Conservation (phyloP, 352 stramenopile species). For the Globisporangium solare region DNA sequence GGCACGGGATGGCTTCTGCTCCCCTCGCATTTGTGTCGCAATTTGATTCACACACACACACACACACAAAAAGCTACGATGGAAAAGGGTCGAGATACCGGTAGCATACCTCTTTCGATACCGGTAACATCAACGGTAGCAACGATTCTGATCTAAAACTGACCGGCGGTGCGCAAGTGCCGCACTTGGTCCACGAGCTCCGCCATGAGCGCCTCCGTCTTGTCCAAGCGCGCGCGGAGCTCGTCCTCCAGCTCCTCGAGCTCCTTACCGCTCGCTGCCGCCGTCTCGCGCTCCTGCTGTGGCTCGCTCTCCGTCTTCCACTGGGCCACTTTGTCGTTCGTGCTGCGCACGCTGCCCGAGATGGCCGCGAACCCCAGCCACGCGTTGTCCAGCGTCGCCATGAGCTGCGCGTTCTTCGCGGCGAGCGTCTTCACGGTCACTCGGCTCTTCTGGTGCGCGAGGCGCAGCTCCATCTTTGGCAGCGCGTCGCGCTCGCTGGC, state of each 20-base stretch:
- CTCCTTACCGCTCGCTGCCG: constrained; percentile 1
- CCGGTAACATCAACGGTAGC: no score
- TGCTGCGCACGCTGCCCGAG: constrained; percentile 20
- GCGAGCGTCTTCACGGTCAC: constrained; percentile 8
- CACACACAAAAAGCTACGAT: no score
- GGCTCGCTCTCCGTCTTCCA: neutral
- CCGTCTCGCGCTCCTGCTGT: constrained; percentile 4
- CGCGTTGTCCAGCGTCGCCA: constrained; percentile 26
- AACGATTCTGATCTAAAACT: no score
- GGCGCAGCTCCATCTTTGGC: constrained; percentile 11
- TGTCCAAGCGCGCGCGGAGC: constrained; percentile 16
- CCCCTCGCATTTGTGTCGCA: no score
- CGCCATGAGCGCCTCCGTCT: constrained; percentile 20
- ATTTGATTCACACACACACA: no score
- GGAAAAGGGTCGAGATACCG: no score
- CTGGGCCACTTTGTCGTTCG: constrained; percentile 14
- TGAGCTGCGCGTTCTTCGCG: constrained; percentile 18
- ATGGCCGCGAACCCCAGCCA: constrained; percentile 32
- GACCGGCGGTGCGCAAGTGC: neutral
- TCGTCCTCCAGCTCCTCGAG: constrained; percentile 19
- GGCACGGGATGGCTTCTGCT: no score
- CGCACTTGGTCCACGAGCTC: constrained; percentile 20
- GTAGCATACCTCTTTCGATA: no score
- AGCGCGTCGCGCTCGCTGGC: constrained; percentile 6
- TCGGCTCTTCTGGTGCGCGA: neutral